Percentiles rank a stretch among this genome's conserved stretches.
Conservation (phyloP, 164 flowering plant genomes). For the Vitis rotundifolia region DNA sequence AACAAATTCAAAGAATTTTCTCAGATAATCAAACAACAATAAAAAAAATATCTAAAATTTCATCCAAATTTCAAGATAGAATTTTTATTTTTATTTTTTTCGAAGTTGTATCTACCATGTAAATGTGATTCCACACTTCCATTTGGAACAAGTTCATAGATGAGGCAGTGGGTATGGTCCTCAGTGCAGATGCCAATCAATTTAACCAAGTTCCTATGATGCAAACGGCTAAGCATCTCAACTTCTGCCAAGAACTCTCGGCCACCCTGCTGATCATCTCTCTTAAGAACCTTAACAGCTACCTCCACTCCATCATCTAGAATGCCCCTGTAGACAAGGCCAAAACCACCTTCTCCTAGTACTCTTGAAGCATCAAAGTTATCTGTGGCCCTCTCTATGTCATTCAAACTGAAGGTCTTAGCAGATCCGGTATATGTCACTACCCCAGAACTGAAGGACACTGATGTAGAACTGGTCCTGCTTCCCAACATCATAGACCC, state of each 20-base stretch:
- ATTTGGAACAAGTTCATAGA: constrained; percentile 71
- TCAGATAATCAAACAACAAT: not conserved
- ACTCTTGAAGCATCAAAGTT: constrained; percentile 44
- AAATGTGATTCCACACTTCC: constrained; percentile 77
- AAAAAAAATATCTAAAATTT: not conserved
- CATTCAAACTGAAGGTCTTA: constrained; percentile 41
- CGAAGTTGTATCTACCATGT: constrained; percentile 44
- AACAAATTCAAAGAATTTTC: not conserved
- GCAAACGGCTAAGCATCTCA: constrained; percentile 74
- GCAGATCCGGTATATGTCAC: constrained; percentile 46
- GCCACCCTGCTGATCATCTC: constrained; percentile 54
- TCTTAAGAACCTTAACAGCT: constrained; percentile 71
- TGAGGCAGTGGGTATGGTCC: constrained; percentile 45
- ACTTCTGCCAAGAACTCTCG: constrained; percentile 74
- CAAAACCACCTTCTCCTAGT: constrained; percentile 80
- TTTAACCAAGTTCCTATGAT: constrained; percentile 66
- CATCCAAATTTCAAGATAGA: too few species aligned
- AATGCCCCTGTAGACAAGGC: constrained; percentile 61
- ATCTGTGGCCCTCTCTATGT: constrained; percentile 55
- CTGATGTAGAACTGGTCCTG: constrained; percentile 31
- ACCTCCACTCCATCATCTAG: constrained; percentile 62
- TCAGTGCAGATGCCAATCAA: constrained; percentile 67
- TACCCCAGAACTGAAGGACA: constrained; percentile 37
- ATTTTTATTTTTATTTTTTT: too few species aligned
- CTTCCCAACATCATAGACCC: constrained; percentile 26